Base-by-base conservation (phyloP, 495 filamentous ascomycete species). In the Lepidopterella palustris region DNA sequence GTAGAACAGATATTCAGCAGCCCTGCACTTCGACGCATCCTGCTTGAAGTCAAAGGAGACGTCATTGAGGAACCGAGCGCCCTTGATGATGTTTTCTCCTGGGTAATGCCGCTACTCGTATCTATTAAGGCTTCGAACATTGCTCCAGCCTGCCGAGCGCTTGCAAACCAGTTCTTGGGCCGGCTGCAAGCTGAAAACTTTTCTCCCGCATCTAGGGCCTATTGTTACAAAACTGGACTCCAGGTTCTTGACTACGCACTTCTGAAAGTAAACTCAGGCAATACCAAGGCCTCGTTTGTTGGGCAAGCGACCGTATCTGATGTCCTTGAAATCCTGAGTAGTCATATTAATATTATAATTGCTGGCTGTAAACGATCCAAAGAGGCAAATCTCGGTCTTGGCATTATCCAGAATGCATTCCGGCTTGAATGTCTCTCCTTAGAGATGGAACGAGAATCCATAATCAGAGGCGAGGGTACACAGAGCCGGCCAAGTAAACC, bases 1-100 rank as follows among this genome's bases (percentile, higher is more conserved):
- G 81, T 87, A 49, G 88, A 95, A 61, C 82, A 87, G 53, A 82
- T 93, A 48, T 86, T 92, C 68, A 80, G 80, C 53, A 89, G 84
- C 62, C 80, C 83, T 18, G 82, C 84, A 31, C 86, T 89, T 60
- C 78, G 81, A 42, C 70, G 76, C 18, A 78, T 87, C 20, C 75
- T 93, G 6, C 68, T 78, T 60, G 70, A 78, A 45, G 80, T 81
- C n/a, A 73, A 78, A 2, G 76, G 80, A 20, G 76, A 80, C 10
- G 79, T 84, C 24, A 72, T 76, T 13, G 79, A 76, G 59, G 76
- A 82, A 3, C 75, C 79, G 47, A 79, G 82, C n/a, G 71, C 77
- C 0, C 72, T 84, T 25, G 79, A 79, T 31, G 80, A 85, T 40
- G 76, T 83, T 62, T 77, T 89, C 3, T 79, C 79, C n/a, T 96